A percentile compares a stretch with the other conserved stretches of the same genome.
phyloP scores from a whole-genome alignment of 768 basidiomycete species.

The Strobilomyces confusus region DNA sequence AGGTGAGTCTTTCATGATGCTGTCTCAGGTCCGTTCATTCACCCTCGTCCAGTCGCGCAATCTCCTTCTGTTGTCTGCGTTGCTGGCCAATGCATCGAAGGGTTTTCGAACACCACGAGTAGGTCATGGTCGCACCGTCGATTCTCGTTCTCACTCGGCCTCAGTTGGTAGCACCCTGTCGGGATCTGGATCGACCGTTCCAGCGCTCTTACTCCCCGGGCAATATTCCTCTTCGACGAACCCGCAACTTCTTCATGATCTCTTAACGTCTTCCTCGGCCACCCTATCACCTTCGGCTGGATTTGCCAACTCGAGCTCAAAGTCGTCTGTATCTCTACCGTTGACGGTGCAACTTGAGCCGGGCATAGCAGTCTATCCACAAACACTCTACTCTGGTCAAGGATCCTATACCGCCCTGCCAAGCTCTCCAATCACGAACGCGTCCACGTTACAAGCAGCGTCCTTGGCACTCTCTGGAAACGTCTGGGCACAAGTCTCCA shows the following conservation, averaged over 20 bases:
- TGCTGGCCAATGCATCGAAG: conserved; percentile 87
- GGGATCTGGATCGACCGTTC: conserved; percentile 47
- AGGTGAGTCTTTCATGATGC: conserved; percentile 24
- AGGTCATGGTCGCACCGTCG: conserved; percentile 32
- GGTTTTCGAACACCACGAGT: conserved; percentile 67
- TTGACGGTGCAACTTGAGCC: conserved; percentile 62
- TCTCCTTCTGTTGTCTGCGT: conserved; percentile 67
- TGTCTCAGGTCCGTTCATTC: background rate
- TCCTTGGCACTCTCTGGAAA: conserved; percentile 69
- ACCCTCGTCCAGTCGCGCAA: conserved; percentile 45
- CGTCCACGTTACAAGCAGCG: conserved; percentile 46
- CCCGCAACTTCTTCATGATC: conserved; percentile 65
- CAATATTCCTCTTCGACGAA: conserved; percentile 69
- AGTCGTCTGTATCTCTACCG: conserved; percentile 51
- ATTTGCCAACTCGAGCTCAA: conserved; percentile 53
- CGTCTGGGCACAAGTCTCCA: conserved; percentile 62
- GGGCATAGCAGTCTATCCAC: conserved; percentile 63
- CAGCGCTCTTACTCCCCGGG: conserved; percentile 68
- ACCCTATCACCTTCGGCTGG: conserved; percentile 57
- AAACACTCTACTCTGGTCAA: conserved; percentile 62
- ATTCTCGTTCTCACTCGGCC: conserved; percentile 12
- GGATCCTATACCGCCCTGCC: conserved; percentile 58
- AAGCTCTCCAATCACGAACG: conserved; percentile 41
- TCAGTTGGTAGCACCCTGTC: conserved; percentile 70
- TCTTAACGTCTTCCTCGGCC: conserved; percentile 63